These are phyloP conservation scores for Solidago caesia DNA, from an alignment of 129 eudicot species.

Conservation along the genomic window DNA sequence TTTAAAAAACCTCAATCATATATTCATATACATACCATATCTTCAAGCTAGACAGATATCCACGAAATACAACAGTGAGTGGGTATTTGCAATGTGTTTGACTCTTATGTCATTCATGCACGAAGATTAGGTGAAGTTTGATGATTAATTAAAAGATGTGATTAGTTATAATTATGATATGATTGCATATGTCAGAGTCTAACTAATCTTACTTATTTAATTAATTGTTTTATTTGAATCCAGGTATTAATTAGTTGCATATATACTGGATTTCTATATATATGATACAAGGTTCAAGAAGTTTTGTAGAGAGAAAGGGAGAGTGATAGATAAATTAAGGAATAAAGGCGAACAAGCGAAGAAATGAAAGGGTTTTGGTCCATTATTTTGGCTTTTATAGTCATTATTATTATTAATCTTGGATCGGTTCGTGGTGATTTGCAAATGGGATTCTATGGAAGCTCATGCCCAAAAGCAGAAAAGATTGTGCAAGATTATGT, in stretches of 20 bases:
- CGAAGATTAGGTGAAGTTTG: constrained; percentile 4
- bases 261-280: constrained; percentile 5
- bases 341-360: not conserved
- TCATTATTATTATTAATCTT: constrained; percentile 1
- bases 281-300: not conserved
- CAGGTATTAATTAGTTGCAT: constrained; percentile 7
- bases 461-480: constrained; percentile 72
- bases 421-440: constrained; percentile 41
- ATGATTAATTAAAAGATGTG: not conserved
- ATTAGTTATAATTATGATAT: not conserved
- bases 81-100: not conserved
- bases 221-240: not conserved
- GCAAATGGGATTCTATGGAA: constrained; percentile 41
- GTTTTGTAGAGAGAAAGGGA: not conserved
- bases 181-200: not conserved
- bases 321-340: not conserved
- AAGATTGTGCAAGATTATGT: constrained; percentile 61
- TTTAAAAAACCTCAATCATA: not conserved
- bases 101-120: constrained; percentile 8
- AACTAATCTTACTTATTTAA: constrained; percentile 9
- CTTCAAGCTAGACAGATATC: not conserved
- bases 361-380: constrained; percentile 29
- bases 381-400: constrained; percentile 37
- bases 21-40: not conserved
- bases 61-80: not conserved